Base-by-base conservation (phyloP, 768 basidiomycete species). In the Lactarius vividus region DNA sequence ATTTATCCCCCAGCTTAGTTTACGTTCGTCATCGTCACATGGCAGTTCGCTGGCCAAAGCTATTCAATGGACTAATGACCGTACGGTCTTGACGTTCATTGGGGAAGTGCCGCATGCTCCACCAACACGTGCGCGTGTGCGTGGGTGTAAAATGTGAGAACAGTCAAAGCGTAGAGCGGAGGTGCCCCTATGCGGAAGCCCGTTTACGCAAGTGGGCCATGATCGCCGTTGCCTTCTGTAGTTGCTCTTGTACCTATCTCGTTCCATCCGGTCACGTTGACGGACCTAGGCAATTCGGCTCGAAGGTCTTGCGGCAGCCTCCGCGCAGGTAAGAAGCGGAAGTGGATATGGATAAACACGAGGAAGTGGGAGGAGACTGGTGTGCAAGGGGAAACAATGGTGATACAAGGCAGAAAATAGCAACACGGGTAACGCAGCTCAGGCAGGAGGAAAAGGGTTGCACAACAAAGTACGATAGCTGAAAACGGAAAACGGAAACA, bases 371-470 rank as follows among this genome's bases (percentile, higher is more conserved):
- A 31, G 16, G 7, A 16, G 53, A 8, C 4, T 3, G 8, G 18
- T 10, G 54, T 10, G 26, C 2, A 9, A 18, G 53, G 18, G 31
- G 16, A 33, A 42, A 16, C 8, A 13, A n/a, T 66, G 35, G 44
- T 53, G 60, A 57, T 66, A 66, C 56, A 66, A 1, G 62, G 56
- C 46, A 31, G 54, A 49, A 23, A 57, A 35, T 44, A 52, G 40
- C 31, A 56, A 28, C 9, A 44, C 18, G 13, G 31, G 28, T n/a
- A 13, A 44, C 16, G 54, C 20, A 37, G 44, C 26, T 44, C 39
- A 37, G 42, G 1, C 18, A 33, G 15, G 33, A 37, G n/a, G 10
- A 11, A 28, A 53, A 28, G 52, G 11, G 4, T 52, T 29, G 55
- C 37, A 65, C 28, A 49, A 42, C 42, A 57, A 56, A 61, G 39